phyloP scores from a whole-genome alignment of 768 basidiomycete genomes.

The Pleurotus pulmonarius region DNA sequence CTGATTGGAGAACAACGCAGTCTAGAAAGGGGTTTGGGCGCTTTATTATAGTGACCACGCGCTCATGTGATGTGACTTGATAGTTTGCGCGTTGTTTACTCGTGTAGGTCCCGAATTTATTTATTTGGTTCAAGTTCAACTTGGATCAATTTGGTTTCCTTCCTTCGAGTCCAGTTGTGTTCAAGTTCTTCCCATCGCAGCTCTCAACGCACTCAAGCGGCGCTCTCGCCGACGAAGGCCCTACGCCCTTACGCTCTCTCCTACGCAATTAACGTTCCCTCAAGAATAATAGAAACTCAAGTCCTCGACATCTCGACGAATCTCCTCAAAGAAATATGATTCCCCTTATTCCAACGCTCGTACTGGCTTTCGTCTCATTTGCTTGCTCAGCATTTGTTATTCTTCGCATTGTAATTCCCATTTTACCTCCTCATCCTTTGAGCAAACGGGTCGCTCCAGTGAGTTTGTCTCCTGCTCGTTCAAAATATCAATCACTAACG shows the following conservation, averaged over 20 bases:
- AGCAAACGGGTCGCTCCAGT: slow-evolving; percentile 75
- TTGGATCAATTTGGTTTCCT: slow-evolving; percentile 16
- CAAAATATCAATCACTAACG: no score
- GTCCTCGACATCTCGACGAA: slow-evolving; percentile 8
- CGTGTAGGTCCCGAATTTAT: slow-evolving; percentile 14
- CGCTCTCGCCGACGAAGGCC: slow-evolving; percentile 28
- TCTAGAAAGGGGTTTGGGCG: neutral
- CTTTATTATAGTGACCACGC: neutral
- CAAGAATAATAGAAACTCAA: slow-evolving; percentile 21
- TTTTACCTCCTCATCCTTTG: slow-evolving; percentile 69
- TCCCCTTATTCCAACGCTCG: slow-evolving; percentile 62
- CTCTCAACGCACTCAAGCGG: slow-evolving; percentile 27
- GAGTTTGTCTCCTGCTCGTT: slow-evolving; percentile 18
- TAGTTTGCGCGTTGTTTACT: slow-evolving; percentile 20
- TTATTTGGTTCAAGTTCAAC: slow-evolving; percentile 9
- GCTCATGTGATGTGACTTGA: slow-evolving; percentile 26
- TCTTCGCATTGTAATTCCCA: slow-evolving; percentile 71
- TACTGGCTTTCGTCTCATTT: slow-evolving; percentile 69
- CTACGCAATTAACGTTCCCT: slow-evolving; percentile 44
- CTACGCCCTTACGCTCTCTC: slow-evolving; percentile 36
- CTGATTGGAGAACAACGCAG: neutral
- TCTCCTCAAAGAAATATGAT: slow-evolving; percentile 46
- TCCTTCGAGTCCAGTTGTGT: slow-evolving; percentile 16
- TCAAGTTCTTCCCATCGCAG: slow-evolving; percentile 23
- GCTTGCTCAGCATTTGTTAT: slow-evolving; percentile 70